phyloP scores from a whole-genome alignment of 306 rosid genomes.

The Astragalus glycyphyllos region DNA sequence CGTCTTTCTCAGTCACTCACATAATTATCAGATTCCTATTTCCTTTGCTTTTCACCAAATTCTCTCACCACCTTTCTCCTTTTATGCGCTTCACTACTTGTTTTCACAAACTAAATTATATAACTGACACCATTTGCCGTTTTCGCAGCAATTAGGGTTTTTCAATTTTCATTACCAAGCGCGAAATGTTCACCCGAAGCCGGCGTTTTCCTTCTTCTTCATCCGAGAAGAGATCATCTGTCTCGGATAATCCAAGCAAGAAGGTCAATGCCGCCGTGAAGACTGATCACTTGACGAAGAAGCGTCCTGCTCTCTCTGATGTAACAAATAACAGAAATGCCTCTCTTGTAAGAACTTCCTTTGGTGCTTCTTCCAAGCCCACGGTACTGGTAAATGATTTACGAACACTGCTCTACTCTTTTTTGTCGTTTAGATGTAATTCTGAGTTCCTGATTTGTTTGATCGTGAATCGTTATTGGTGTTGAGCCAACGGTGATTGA shows the following conservation, averaged over 20 bases:
- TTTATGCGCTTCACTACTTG: background rate
- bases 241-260: constrained; percentile 38
- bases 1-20: constrained; percentile 25
- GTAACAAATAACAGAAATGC: constrained; percentile 54
- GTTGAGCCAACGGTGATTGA: background rate
- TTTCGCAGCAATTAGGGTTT: constrained; percentile 48
- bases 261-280: constrained; percentile 44
- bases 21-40: background rate
- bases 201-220: constrained; percentile 32
- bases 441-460: constrained; percentile 6
- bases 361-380: constrained; percentile 45
- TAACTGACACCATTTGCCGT: background rate
- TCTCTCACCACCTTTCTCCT: background rate
- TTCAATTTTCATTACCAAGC: background rate
- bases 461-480: background rate
- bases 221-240: constrained; percentile 35
- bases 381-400: constrained; percentile 44
- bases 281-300: constrained; percentile 45
- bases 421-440: background rate
- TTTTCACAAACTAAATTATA: constrained; percentile 14
- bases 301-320: constrained; percentile 61
- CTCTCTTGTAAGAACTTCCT: constrained; percentile 25
- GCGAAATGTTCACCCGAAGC: constrained; percentile 49
- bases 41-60: background rate
- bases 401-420: background rate